Percentiles rank a stretch among this genome's conserved stretches.
These are phyloP conservation scores for Crepidotus variabilis DNA, from an alignment of 768 basidiomycete species.

Conservation along the genomic window DNA sequence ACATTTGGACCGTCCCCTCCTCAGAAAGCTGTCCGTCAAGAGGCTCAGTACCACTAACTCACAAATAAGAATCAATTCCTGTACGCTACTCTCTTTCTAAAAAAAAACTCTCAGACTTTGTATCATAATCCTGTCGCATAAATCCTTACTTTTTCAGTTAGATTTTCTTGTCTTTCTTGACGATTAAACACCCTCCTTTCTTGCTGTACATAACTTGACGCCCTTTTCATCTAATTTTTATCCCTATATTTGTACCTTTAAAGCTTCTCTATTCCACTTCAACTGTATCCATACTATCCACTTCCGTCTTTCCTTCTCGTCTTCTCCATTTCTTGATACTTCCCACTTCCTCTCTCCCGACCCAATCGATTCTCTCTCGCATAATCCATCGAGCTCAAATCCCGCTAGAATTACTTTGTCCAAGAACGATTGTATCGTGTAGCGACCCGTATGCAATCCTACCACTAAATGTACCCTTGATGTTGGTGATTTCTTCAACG, in stretches of 20 bases:
- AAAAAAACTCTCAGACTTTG: background rate
- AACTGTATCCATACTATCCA: slow-evolving; percentile 72
- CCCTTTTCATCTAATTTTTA: slow-evolving; percentile 1
- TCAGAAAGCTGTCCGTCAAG: slow-evolving; percentile 21
- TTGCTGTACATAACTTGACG: background rate
- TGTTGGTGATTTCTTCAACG: slow-evolving; percentile 36
- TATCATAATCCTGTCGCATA: background rate
- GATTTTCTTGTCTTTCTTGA: background rate
- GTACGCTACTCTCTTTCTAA: background rate
- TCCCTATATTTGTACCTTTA: background rate
- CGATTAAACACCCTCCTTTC: background rate
- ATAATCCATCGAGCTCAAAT: slow-evolving; percentile 40
- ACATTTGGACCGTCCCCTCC: slow-evolving; percentile 35
- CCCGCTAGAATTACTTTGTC: slow-evolving; percentile 31
- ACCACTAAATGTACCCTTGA: slow-evolving; percentile 65
- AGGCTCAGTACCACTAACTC: slow-evolving; percentile 17
- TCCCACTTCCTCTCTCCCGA: slow-evolving; percentile 43
- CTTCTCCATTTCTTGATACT: slow-evolving; percentile 48
- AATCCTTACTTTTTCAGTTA: background rate
- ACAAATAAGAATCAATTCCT: slow-evolving; percentile 9
- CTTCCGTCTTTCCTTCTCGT: slow-evolving; percentile 61
- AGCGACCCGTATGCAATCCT: slow-evolving; percentile 74
- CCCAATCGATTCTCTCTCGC: slow-evolving; percentile 47
- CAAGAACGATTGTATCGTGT: slow-evolving; percentile 65
- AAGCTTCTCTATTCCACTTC: slow-evolving; percentile 34